Evolutionary conservation across 257 asterid species (phyloP), one percentile per base, ranked within the genome.

Genomic region (Solanum chilense): DNA sequence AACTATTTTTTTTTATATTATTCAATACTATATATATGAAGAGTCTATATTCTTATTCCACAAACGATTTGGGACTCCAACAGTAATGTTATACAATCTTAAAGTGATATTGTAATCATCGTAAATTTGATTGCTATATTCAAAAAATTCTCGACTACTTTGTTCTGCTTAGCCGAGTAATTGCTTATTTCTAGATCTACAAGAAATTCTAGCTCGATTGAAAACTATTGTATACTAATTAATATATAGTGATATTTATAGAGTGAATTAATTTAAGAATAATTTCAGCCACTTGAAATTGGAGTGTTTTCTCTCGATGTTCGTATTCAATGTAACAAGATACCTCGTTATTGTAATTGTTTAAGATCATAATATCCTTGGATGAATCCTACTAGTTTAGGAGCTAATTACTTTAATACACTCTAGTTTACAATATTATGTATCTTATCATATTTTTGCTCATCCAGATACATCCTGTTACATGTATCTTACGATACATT

Each of bases 381-480:
- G 20, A 13, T 16, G 21, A 49, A 49, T 13, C 18, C 16, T 45
- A 45, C 7, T 13, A 45, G 7, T 5, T 45, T 45, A 45, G 16
- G 52, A 45, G 52, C 6, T 4, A 45, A 45, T 45, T 4, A 4
- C 16, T 45, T 45, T 5, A 45, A 45, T 45, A 45, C 4, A 45
- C 0, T 12, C 6, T 12, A 45, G 0, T 45, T 16, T 15, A 0
- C 3, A 14, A 4, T 47, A 49, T 1, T 45, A 45, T 6, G 18
- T 45, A 12, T 5, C 52, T 45, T 45, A 45, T 4, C 52, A 4
- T 45, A 45, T 45, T 12, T 45, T 45, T 45, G 16, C 3, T 16
- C 18, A 0, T 45, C 52, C 5, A 12, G 15, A 44, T 12, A 44
- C 15, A 44, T 44, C 15, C 5, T 4, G 15, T 12, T 45, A 45